phyloP scores from a whole-genome alignment of 805 yeast genomes.

The Kluyveromyces lactis region DNA sequence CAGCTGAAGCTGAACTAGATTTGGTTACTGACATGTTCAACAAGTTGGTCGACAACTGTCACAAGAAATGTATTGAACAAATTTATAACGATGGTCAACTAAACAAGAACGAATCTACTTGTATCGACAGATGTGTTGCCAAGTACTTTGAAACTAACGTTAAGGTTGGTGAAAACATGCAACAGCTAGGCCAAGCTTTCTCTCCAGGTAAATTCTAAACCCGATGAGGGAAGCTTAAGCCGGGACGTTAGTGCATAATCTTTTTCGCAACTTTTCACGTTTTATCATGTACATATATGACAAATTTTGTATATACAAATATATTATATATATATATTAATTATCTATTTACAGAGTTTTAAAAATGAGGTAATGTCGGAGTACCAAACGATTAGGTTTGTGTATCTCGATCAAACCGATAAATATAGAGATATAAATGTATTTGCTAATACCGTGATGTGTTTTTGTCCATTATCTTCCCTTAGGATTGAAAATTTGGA shows the following conservation, averaged over 20 bases:
- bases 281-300: too few species aligned
- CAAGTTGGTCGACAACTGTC: conserved; percentile 82
- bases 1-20: conserved; percentile 96
- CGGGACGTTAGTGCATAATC: too few species aligned
- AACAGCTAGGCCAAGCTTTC: conserved; percentile 40
- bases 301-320: too few species aligned
- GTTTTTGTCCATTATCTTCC: too few species aligned
- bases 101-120: conserved; percentile 70
- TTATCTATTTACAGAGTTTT: neutral
- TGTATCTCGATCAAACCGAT: too few species aligned
- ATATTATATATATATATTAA: too few species aligned
- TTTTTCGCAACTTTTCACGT: too few species aligned
- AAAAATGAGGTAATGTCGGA: neutral
- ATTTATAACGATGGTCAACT: conserved; percentile 66
- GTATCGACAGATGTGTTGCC: conserved; percentile 93
- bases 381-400: neutral
- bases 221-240: too few species aligned
- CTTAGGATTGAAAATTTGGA: too few species aligned
- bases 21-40: conserved; percentile 98
- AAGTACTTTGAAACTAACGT: conserved; percentile 92
- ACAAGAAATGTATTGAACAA: conserved; percentile 68
- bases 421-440: too few species aligned
- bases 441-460: too few species aligned
- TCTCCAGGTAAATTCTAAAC: conserved; percentile 27
- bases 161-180: conserved; percentile 80